A percentile compares a stretch with the other conserved stretches of the same genome.
Evolutionary conservation across 306 rosid species (phyloP).

Genomic region (Abrus pulchellus): DNA sequence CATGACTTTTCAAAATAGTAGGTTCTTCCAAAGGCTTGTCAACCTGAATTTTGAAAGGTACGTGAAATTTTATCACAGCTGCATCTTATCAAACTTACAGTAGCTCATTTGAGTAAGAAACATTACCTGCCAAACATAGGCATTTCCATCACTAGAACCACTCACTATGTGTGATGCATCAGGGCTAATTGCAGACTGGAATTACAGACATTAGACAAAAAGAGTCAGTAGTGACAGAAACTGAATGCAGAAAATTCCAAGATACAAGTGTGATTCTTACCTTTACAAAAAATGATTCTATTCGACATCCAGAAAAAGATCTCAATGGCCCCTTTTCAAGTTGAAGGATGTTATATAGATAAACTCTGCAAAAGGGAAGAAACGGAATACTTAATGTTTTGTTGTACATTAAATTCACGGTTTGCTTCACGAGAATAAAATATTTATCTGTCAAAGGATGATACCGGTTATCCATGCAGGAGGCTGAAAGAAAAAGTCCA

Average conservation of each 20-base stretch:
- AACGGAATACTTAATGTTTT: neutral
- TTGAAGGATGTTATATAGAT: slow-evolving; percentile 80
- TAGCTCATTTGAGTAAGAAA: slow-evolving; percentile 31
- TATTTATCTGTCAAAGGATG: slow-evolving; percentile 10
- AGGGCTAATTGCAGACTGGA: slow-evolving; percentile 87
- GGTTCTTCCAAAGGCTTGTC: slow-evolving; percentile 73
- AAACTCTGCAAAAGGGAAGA: slow-evolving; percentile 64
- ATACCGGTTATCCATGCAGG: slow-evolving; percentile 96
- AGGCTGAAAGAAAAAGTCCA: slow-evolving; percentile 85
- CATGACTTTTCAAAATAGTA: slow-evolving; percentile 66
- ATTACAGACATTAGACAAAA: slow-evolving; percentile 44
- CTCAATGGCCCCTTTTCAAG: slow-evolving; percentile 82
- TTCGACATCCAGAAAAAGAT: slow-evolving; percentile 79
- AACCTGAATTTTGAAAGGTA: slow-evolving; percentile 64
- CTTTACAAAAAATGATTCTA: slow-evolving; percentile 91
- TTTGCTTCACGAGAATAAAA: slow-evolving; percentile 24
- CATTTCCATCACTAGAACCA: slow-evolving; percentile 91
- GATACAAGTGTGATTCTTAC: slow-evolving; percentile 52
- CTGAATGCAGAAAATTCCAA: neutral
- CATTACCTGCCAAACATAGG: slow-evolving; percentile 87
- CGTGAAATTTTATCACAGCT: slow-evolving; percentile 34
- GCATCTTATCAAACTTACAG: slow-evolving; percentile 10
- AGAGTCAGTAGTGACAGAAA: slow-evolving; percentile 25
- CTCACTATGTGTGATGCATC: slow-evolving; percentile 82
- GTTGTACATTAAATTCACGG: neutral